Evolutionary conservation across 2,329 filamentous ascomycete species (phyloP).

Genomic region (Sphaerulina musiva): DNA sequence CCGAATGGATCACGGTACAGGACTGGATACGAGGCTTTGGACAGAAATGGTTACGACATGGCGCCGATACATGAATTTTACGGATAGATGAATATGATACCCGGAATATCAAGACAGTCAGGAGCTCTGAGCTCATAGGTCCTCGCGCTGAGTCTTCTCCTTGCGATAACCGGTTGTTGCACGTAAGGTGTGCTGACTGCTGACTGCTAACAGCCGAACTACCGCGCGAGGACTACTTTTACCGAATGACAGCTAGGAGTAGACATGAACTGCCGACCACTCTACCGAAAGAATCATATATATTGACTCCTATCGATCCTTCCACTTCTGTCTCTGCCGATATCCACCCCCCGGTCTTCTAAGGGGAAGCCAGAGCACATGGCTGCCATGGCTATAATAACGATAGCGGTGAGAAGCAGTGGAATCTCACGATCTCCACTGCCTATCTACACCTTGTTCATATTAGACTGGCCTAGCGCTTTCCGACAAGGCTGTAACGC

Average conservation of each 20-base stretch:
- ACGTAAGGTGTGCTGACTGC: no score
- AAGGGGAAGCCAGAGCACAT: background rate
- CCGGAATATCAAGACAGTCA: background rate
- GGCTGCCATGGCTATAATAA: background rate
- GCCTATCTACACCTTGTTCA: background rate
- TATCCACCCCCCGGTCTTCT: background rate
- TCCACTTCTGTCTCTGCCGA: background rate
- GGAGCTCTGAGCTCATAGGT: no score
- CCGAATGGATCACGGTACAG: background rate
- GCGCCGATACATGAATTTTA: background rate
- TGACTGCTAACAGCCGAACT: no score
- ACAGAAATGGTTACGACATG: background rate
- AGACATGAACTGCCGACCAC: no score
- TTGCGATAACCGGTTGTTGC: no score
- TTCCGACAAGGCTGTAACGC: no score
- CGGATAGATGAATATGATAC: background rate
- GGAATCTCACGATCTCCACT: background rate
- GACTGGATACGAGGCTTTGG: background rate
- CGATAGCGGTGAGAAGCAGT: background rate
- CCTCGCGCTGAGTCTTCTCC: no score
- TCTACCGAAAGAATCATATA: no score
- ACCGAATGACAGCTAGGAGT: no score
- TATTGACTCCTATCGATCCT: no score
- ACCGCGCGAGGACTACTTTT: no score
- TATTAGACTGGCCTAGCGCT: background rate